A percentile compares a stretch with the other conserved stretches of the same genome.
Conservation (phyloP, 345 rosid species). For the Ailanthus altissimus region DNA sequence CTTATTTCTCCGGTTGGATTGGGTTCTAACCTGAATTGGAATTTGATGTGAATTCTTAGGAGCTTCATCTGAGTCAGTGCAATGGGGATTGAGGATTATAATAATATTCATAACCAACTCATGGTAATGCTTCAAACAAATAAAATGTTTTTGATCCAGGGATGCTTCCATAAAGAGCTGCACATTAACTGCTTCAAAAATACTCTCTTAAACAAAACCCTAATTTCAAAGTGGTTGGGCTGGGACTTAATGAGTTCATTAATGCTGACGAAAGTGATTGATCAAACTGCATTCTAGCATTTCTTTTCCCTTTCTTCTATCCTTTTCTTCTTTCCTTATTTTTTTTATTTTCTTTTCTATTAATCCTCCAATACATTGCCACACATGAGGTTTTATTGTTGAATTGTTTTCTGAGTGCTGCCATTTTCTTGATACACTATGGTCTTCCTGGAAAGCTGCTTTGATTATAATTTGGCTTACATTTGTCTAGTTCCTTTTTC, state of each 20-base stretch:
- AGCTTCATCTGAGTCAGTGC: not conserved
- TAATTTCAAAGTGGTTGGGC: not conserved
- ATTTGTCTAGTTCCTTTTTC: not conserved
- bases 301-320: not conserved
- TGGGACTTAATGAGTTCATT: not conserved
- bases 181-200: not conserved
- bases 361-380: not conserved
- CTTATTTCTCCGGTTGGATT: not conserved
- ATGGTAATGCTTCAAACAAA: not conserved
- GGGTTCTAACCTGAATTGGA: constrained; percentile 4
- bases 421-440: not conserved
- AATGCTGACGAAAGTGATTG: not conserved
- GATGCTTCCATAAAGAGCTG: not conserved
- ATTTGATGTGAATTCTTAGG: constrained; percentile 14
- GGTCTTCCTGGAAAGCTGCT: constrained; percentile 1
- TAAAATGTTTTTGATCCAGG: not conserved
- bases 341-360: too few species aligned
- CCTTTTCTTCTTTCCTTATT: too few species aligned
- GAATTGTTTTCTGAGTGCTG: not conserved
- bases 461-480: not conserved
- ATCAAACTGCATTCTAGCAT: not conserved
- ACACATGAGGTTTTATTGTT: not conserved
- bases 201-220: not conserved
- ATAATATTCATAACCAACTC: constrained; percentile 1
- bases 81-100: constrained; percentile 1